phyloP scores from a whole-genome alignment of 192 early-diverging fungal genomes.

The Rhizoclosmatium sp. region DNA sequence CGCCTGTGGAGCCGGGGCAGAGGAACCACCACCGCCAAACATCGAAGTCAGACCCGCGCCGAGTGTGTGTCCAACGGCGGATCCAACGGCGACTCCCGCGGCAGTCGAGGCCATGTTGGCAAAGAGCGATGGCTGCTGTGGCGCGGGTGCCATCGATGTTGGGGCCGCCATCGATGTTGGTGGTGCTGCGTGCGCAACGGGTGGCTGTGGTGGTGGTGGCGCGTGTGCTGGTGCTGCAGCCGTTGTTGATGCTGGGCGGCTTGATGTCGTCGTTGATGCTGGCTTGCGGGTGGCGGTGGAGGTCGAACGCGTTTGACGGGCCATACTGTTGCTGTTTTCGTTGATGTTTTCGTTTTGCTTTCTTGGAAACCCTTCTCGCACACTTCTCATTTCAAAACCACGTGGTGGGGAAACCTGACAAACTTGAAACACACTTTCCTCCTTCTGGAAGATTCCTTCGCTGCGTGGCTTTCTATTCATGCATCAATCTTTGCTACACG shows the following conservation, averaged over 20 bases:
- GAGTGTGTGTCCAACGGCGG: conserved; percentile 69
- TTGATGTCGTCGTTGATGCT: conserved; percentile 54
- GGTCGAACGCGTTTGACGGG: conserved; percentile 66
- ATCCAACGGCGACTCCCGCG: conserved; percentile 92
- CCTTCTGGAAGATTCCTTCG: too few relatives aligned
- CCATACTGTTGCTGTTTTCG: conserved; percentile 62
- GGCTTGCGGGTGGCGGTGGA: conserved; percentile 27
- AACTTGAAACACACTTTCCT: too few relatives aligned
- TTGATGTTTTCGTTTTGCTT: conserved; percentile 16
- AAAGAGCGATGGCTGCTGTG: conserved; percentile 58
- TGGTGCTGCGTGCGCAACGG: conserved; percentile 37
- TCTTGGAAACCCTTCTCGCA: neutral
- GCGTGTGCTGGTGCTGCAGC: conserved; percentile 56
- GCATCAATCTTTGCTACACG: too few relatives aligned
- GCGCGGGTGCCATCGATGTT: neutral
- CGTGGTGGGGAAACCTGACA: too few relatives aligned
- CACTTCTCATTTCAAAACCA: too few relatives aligned
- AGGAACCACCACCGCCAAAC: conserved; percentile 43
- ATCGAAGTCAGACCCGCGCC: conserved; percentile 54
- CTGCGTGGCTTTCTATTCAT: too few relatives aligned
- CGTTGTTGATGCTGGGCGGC: conserved; percentile 56
- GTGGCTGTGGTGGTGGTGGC: conserved; percentile 34
- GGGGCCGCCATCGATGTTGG: neutral
- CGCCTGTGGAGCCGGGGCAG: conserved; percentile 28
- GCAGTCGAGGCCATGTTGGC: conserved; percentile 93